phyloP scores from a whole-genome alignment of 1,139 yeast species.

The Geotrichum restrictum region DNA sequence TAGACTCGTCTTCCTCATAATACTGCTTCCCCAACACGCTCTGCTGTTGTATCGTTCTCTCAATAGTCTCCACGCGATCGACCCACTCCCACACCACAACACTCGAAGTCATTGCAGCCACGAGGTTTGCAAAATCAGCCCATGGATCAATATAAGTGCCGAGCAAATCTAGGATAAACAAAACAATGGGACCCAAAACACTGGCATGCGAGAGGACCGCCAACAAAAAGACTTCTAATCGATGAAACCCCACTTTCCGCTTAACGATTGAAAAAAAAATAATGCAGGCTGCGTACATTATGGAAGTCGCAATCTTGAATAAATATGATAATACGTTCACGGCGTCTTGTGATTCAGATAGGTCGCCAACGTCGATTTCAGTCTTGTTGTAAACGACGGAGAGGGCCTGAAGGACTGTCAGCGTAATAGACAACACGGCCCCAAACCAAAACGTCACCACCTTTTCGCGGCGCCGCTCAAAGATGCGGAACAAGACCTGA shows the following conservation, averaged over 20 bases:
- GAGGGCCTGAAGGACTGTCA: slow-evolving; percentile 11
- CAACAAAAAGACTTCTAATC: slow-evolving; percentile 47
- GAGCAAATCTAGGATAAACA: slow-evolving; percentile 69
- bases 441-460: slow-evolving; percentile 18
- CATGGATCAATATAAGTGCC: slow-evolving; percentile 58
- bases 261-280: slow-evolving; percentile 54
- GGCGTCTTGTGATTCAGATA: slow-evolving; percentile 26
- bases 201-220: slow-evolving; percentile 57
- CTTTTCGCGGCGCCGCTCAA: slow-evolving; percentile 16
- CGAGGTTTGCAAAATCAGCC: slow-evolving; percentile 71
- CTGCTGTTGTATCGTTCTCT: slow-evolving; percentile 60
- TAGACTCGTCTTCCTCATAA: slow-evolving; percentile 51
- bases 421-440: slow-evolving; percentile 6
- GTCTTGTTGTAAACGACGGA: slow-evolving; percentile 5
- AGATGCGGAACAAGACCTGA: slow-evolving; percentile 19
- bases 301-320: slow-evolving; percentile 66
- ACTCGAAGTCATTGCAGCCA: slow-evolving; percentile 39
- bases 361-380: background rate
- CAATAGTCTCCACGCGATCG: slow-evolving; percentile 58
- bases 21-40: slow-evolving; percentile 76
- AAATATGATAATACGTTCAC: slow-evolving; percentile 66
- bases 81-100: slow-evolving; percentile 89
- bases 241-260: slow-evolving; percentile 51
- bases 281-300: slow-evolving; percentile 64
- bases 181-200: slow-evolving; percentile 62